A percentile compares a stretch with the other conserved stretches of the same genome.
These are phyloP conservation scores for Parachlorella kessleri DNA, from an alignment of 139 green algal genomes.

Conservation along the genomic window DNA sequence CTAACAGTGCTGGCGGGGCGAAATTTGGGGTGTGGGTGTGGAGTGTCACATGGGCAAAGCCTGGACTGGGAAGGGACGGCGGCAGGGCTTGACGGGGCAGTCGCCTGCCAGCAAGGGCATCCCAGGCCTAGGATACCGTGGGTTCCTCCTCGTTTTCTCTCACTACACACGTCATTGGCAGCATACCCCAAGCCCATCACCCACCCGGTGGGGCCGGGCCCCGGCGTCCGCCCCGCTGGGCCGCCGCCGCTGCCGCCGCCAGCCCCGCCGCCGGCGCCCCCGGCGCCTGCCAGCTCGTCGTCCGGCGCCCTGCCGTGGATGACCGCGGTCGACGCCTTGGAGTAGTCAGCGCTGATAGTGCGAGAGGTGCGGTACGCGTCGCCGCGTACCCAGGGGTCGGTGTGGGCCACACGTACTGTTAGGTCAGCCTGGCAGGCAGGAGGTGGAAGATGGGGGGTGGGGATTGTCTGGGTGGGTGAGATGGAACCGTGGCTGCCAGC, in stretches of 20 bases:
- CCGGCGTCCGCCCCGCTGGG: neutral
- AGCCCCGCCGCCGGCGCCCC: neutral
- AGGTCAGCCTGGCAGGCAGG: constrained; percentile 75
- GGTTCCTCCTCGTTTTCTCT: too few species aligned
- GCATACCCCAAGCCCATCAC: too few species aligned
- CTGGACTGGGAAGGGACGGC: too few species aligned
- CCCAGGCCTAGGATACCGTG: too few species aligned
- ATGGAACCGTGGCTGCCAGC: too few species aligned
- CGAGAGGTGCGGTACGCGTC: constrained; percentile 88
- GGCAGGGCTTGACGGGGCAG: too few species aligned
- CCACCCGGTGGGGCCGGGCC: neutral
- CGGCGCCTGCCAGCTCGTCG: constrained; percentile 30
- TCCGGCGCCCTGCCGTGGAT: constrained; percentile 60
- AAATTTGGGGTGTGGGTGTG: too few species aligned
- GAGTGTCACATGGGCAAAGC: too few species aligned
- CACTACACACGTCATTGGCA: too few species aligned
- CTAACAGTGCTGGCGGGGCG: neutral
- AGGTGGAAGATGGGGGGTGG: neutral
- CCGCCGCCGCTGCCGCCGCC: neutral
- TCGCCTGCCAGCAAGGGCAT: too few species aligned
- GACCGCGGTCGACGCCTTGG: constrained; percentile 45
- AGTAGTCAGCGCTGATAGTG: constrained; percentile 76
- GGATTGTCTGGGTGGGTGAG: too few species aligned
- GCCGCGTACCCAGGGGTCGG: constrained; percentile 90
- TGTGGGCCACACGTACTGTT: constrained; percentile 89